phyloP scores from a whole-genome alignment of 768 basidiomycete species.

The Lentinula boryana region DNA sequence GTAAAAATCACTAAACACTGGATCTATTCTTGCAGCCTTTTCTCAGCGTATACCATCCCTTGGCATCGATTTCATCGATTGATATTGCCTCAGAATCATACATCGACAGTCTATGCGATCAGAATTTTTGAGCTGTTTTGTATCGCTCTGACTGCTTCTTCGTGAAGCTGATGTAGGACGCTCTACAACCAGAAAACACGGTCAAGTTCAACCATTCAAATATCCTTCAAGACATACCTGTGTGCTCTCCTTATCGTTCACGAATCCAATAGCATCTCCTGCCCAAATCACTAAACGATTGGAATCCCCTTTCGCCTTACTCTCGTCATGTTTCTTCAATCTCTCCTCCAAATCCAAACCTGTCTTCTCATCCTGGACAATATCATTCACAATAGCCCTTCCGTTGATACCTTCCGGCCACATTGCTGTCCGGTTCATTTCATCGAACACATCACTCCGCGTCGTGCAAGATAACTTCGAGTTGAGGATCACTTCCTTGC shows the following conservation, averaged over 20 bases:
- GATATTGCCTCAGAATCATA: no score
- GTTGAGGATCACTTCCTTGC: constrained; percentile 31
- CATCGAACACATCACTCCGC: constrained; percentile 36
- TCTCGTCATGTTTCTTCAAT: constrained; percentile 20
- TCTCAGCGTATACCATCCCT: no score
- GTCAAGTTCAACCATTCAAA: not conserved
- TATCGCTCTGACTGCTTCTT: constrained; percentile 12
- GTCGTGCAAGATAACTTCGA: constrained; percentile 27
- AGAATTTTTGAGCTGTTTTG: not conserved
- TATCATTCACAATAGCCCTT: constrained; percentile 34
- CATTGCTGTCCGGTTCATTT: constrained; percentile 27
- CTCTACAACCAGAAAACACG: constrained; percentile 6
- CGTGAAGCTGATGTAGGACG: constrained; percentile 17
- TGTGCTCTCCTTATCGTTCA: constrained; percentile 24
- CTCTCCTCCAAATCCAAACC: constrained; percentile 28
- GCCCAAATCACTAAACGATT: constrained; percentile 34
- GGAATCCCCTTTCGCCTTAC: constrained; percentile 21
- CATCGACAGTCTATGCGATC: not conserved
- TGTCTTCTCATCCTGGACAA: constrained; percentile 21
- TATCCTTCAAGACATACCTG: constrained; percentile 11
- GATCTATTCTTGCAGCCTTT: no score
- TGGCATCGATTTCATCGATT: no score
- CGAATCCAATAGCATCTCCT: constrained; percentile 31
- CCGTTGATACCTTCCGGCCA: constrained; percentile 42
- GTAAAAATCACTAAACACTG: no score